Evolutionary conservation across 75 land plant species (phyloP).

Genomic region (Sequoia sempervirens): DNA sequence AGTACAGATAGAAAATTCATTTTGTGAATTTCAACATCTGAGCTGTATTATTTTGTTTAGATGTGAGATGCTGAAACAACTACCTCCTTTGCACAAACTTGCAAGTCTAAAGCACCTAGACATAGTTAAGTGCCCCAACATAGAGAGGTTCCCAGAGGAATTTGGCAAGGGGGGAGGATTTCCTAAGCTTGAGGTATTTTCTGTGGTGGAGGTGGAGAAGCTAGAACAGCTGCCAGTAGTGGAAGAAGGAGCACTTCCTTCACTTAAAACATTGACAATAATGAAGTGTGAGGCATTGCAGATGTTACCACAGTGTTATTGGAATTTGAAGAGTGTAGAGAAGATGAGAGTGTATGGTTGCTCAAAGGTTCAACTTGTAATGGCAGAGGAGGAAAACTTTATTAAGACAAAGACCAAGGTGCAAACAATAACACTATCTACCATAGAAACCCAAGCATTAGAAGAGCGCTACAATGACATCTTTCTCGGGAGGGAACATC

Average conservation of each 20-base stretch:
- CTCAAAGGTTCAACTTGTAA: background rate
- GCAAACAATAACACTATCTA: background rate
- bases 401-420: background rate
- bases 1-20: background rate
- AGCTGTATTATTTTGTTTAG: background rate
- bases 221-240: background rate
- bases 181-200: background rate
- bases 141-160: background rate
- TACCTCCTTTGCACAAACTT: background rate
- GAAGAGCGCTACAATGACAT: background rate
- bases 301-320: background rate
- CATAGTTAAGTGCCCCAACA: background rate
- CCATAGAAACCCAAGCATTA: background rate
- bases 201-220: background rate
- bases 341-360: background rate
- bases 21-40: background rate
- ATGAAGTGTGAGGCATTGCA: background rate
- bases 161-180: background rate
- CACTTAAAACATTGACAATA: background rate
- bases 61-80: background rate
- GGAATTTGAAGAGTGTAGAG: background rate
- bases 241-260: background rate
- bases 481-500: fast-evolving
- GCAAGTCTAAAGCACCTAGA: background rate
- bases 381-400: background rate